phyloP scores from a whole-genome alignment of 768 basidiomycete species.

The Lyophyllum shimeji region DNA sequence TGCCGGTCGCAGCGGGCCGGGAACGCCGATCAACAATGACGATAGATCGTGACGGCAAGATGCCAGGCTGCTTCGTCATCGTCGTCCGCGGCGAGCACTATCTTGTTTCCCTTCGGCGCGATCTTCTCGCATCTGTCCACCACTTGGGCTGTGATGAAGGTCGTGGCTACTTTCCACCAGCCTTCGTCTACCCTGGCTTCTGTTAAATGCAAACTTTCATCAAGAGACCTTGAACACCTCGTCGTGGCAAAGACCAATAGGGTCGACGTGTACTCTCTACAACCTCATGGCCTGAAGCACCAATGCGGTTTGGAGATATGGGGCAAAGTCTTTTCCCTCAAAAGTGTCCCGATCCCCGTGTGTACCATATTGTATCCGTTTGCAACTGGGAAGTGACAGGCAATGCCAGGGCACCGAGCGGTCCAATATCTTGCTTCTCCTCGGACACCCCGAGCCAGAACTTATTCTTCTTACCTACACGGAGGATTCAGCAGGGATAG shows the following conservation, averaged over 20 bases:
- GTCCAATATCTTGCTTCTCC: conserved; percentile 62
- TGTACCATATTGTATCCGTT: conserved; percentile 19
- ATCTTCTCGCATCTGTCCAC: not conserved
- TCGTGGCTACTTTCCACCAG: conserved; percentile 76
- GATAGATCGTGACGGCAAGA: no score
- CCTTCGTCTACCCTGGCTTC: conserved; percentile 73
- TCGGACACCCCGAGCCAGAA: conserved; percentile 77
- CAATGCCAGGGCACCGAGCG: conserved; percentile 31
- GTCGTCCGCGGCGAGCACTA: not conserved
- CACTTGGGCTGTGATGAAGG: conserved; percentile 36
- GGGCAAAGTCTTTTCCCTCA: conserved; percentile 63
- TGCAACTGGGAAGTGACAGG: conserved; percentile 13
- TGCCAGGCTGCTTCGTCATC: no score
- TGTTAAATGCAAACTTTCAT: conserved; percentile 62
- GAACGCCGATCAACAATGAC: not conserved
- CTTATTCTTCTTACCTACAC: conserved; percentile 61
- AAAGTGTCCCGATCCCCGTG: conserved; percentile 55
- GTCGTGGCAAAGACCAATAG: conserved; percentile 66
- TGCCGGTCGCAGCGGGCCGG: conserved; percentile 3
- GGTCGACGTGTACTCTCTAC: conserved; percentile 68
- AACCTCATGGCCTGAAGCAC: conserved; percentile 55
- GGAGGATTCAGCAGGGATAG: conserved; percentile 30
- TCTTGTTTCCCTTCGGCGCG: not conserved
- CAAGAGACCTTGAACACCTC: conserved; percentile 58
- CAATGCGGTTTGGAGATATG: conserved; percentile 66